Percentiles rank a stretch among this genome's conserved stretches.
Conservation (phyloP, 768 basidiomycete genomes). For the Lactarius deliciosus region DNA sequence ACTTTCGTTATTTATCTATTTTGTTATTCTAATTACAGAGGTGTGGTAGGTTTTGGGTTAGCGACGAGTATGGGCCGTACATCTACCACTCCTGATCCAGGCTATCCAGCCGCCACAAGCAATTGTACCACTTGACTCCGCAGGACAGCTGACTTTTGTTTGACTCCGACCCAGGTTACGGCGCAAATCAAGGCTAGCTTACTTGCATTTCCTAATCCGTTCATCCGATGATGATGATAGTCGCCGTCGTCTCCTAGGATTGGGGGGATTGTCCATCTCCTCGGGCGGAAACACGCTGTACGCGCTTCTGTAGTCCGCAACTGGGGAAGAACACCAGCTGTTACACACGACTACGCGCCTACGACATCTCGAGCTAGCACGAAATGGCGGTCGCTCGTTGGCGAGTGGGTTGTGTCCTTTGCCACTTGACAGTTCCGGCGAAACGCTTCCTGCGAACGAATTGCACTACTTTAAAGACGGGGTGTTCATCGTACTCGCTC, state of each 20-base stretch:
- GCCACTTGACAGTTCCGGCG: conserved; percentile 50
- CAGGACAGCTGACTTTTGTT: conserved; percentile 54
- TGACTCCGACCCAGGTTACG: conserved; percentile 43
- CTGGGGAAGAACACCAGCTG: conserved; percentile 46
- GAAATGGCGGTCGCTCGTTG: conserved; percentile 42
- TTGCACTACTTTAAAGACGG: conserved; percentile 52
- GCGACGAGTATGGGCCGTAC: conserved; percentile 70
- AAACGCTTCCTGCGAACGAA: conserved; percentile 55
- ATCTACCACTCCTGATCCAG: conserved; percentile 56
- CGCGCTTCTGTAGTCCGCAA: conserved; percentile 61
- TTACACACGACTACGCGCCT: conserved; percentile 57
- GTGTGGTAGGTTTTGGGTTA: conserved; percentile 52
- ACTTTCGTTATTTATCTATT: not conserved
- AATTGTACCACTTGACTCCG: conserved; percentile 46
- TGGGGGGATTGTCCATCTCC: conserved; percentile 59
- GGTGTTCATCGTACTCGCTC: conserved; percentile 59
- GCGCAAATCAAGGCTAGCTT: conserved; percentile 67
- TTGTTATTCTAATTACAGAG: not conserved
- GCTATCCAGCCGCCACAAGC: conserved; percentile 64
- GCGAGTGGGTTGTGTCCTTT: conserved; percentile 63
- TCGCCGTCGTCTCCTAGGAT: conserved; percentile 39
- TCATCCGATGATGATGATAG: conserved; percentile 2
- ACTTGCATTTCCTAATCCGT: not conserved
- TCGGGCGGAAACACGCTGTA: conserved; percentile 50
- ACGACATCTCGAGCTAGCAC: conserved; percentile 46